Evolutionary conservation across 2,329 filamentous ascomycete genomes (phyloP), one percentile per base, ranked within the genome.

Genomic region (Diaporthe capsici): DNA sequence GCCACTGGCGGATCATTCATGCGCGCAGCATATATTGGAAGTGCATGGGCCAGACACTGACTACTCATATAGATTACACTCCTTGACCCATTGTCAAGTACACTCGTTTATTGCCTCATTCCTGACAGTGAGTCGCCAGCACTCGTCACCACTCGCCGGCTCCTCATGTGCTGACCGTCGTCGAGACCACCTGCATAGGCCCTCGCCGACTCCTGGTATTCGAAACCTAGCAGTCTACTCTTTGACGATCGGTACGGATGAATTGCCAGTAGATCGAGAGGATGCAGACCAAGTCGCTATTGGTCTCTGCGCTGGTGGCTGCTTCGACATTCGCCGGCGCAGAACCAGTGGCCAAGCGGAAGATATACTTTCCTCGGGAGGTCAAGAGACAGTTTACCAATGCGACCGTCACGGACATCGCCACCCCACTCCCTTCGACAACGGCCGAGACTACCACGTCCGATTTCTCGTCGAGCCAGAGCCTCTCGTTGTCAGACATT

Each of bases 41-140:
- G 47, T 71, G 61, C 58, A 63, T 55, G 49, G 44, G 61, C 71
- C 34, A 73, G 31, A 73, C 72, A 75, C 80, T 81, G 77, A 80
- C 78, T 73, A 47, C 76, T 58, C 68, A 39, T 63, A 73, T 75
- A 82, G 81, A 82, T 77, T 79, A 88, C 88, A 82, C 84, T 90
- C 87, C 81, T 90, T 90, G 86, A 88, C 76, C 82, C 80, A 82
- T 83, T 86, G 88, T 90, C 89, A 90, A 89, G 86, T 90, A 89
- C 89, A 89, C 85, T 91, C 90, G 86, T 89, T 90, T 79, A 53
- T 68, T 63, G 79, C 80, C 84, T 82, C 80, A 79, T 80, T 82
- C 84, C 87, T 89, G 87, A 89, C 88, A 87, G 85, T 87, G 80
- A 84, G 85, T 86, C 44, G 72, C 67, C 74, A 73, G 70, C 73